A percentile compares a stretch with the other conserved stretches of the same genome.
Evolutionary conservation across 164 flowering plant genomes (phyloP).

Genomic region (Chimonanthus praecox): DNA sequence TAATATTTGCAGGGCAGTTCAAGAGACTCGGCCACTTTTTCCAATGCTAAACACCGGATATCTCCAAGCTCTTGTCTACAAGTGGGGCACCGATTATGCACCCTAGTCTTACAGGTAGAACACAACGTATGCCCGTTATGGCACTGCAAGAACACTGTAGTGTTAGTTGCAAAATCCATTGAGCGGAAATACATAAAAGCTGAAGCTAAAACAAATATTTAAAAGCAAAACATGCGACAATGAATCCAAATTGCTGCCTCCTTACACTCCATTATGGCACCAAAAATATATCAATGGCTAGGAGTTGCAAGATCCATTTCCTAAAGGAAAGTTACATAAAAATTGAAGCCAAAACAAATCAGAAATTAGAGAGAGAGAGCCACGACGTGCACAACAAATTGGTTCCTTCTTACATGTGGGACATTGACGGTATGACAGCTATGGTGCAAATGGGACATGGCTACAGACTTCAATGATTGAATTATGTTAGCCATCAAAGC

Average conservation of each 20-base stretch:
- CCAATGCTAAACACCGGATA: constrained; percentile 65
- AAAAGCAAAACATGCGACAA: neutral
- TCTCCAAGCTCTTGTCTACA: constrained; percentile 64
- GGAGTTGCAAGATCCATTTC: too few species aligned
- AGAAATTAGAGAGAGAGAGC: neutral
- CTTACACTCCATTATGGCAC: too few species aligned
- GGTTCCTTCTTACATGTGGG: too few species aligned
- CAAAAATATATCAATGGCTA: too few species aligned
- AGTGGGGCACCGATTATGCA: constrained; percentile 56
- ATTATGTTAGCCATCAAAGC: too few species aligned
- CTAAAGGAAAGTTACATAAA: too few species aligned
- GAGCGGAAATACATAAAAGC: neutral
- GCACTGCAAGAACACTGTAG: constrained; percentile 35
- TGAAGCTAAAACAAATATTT: neutral
- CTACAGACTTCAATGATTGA: neutral
- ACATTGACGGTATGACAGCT: too few species aligned
- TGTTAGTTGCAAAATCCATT: neutral
- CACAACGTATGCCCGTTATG: constrained; percentile 63
- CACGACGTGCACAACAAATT: neutral
- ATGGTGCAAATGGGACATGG: neutral
- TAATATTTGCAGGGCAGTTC: constrained; percentile 48
- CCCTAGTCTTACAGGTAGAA: constrained; percentile 51
- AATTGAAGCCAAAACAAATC: too few species aligned
- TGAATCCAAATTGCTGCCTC: too few species aligned
- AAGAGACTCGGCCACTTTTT: constrained; percentile 52